Evolutionary conservation across 2,329 filamentous ascomycete species (phyloP).

Genomic region (Fusarium sp.): DNA sequence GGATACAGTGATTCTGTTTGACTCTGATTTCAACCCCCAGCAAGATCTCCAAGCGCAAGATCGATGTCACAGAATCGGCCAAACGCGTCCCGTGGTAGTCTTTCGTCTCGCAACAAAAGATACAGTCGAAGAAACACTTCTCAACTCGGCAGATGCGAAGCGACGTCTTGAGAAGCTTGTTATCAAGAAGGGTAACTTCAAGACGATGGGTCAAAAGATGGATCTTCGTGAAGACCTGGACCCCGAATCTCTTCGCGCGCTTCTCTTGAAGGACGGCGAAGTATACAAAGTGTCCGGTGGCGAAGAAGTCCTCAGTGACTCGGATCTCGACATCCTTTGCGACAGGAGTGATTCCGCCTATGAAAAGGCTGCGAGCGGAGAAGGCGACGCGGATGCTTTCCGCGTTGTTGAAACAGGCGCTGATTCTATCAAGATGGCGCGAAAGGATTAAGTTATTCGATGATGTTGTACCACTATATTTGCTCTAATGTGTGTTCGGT

Average conservation of each 20-base stretch:
- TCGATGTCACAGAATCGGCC: conserved; percentile 92
- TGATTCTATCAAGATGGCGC: conserved; percentile 62
- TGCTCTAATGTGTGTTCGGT: background rate
- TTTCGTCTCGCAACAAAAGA: conserved; percentile 94
- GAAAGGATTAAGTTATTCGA: conserved; percentile 32
- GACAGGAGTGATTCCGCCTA: conserved; percentile 77
- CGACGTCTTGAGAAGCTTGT: conserved; percentile 92
- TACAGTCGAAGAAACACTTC: conserved; percentile 89
- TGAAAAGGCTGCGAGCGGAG: conserved; percentile 79
- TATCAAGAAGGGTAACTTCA: conserved; percentile 92
- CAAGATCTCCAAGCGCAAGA: conserved; percentile 98
- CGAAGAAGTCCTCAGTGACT: conserved; percentile 76
- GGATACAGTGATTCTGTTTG: conserved; percentile 93
- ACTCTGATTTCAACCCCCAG: conserved; percentile 93
- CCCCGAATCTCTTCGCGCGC: conserved; percentile 69
- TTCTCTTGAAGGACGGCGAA: conserved; percentile 79
- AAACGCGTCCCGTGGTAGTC: conserved; percentile 90
- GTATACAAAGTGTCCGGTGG: conserved; percentile 70
- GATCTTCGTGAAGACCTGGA: conserved; percentile 66
- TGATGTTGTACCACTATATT: background rate
- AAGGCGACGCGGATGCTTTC: conserved; percentile 78
- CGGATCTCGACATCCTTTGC: conserved; percentile 81
- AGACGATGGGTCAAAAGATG: conserved; percentile 73
- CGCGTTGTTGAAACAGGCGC: conserved; percentile 82
- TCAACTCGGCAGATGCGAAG: conserved; percentile 91